Evolutionary conservation across 192 early-diverging fungal genomes (phyloP), one percentile per base, ranked within the genome.

Genomic region (Gaertneriomyces semiglobifer): DNA sequence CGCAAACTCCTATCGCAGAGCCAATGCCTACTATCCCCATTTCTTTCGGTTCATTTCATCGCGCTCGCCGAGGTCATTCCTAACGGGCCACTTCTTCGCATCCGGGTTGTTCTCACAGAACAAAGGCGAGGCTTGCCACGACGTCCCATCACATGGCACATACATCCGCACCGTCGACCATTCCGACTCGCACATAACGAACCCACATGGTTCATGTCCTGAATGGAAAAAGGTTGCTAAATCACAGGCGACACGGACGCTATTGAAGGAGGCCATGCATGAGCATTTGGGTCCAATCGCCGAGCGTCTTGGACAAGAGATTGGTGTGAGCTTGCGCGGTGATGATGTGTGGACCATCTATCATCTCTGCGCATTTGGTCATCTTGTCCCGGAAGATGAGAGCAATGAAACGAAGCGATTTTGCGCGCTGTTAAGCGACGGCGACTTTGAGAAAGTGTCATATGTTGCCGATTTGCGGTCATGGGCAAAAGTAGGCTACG

Each of bases 121-220:
- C 12, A 12, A 14, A 0, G 55, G 55, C 33, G 48, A 50, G 18
- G 39, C 16, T 14, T 57, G 55, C 8, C 55, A 39, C 5, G 12
- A 57, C 33, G 39, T 39, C 38, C 55, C 55, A 57, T 33, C 25
- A 33, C 25, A 33, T 33, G 25, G 25, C 25, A 33, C 25, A 33
- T 57, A 57, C 7, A 57, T 57, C 20, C 18, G 20, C 16, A 57
- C 55, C 12, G 16, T 14, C 33, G 20, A 16, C 2, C 55, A 57
- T 38, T 33, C 12, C 5, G 39, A 14, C 19, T 16, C 18, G 12
- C 55, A 57, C 8, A 38, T 57, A 14, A 14, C 39, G 16, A 57
- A 57, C 38, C 55, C 55, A 5, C 55, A 57, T 38, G 39, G 39
- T 14, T 57, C 55, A 12, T 57, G 55, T 33, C 38, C 55, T 57